Percentiles rank a stretch among this genome's conserved stretches.
phyloP scores from a whole-genome alignment of 495 filamentous ascomycete genomes.

The Aspergillus cavernicola region DNA sequence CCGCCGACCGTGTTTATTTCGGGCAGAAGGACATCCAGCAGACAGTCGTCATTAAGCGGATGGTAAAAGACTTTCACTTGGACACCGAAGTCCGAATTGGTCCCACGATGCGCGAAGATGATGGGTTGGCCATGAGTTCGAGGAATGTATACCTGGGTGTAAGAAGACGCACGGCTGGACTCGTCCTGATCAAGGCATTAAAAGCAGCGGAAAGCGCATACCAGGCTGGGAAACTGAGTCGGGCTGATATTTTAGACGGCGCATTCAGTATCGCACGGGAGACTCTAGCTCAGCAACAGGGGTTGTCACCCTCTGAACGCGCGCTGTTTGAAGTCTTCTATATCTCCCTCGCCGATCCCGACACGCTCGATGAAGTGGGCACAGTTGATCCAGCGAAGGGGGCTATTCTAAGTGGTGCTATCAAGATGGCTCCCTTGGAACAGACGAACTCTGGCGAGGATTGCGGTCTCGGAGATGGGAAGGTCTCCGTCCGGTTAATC shows the following conservation, averaged over 20 bases:
- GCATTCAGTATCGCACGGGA: slow-evolving; percentile 52
- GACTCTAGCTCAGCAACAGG: slow-evolving; percentile 57
- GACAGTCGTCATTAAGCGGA: slow-evolving; percentile 78
- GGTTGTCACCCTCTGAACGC: slow-evolving; percentile 56
- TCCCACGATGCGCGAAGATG: slow-evolving; percentile 68
- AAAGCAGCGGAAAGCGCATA: slow-evolving; percentile 68
- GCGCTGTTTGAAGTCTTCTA: slow-evolving; percentile 84
- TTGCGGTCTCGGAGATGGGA: slow-evolving; percentile 62
- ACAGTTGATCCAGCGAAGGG: slow-evolving; percentile 63
- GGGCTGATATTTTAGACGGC: slow-evolving; percentile 64
- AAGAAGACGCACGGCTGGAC: slow-evolving; percentile 65
- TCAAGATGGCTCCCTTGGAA: slow-evolving; percentile 85
- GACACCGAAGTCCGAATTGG: slow-evolving; percentile 70
- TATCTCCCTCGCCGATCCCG: slow-evolving; percentile 78
- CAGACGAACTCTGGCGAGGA: slow-evolving; percentile 64
- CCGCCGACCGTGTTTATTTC: slow-evolving; percentile 88
- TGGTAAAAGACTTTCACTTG: slow-evolving; percentile 88
- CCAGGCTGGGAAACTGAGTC: slow-evolving; percentile 47
- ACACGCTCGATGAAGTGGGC: slow-evolving; percentile 72
- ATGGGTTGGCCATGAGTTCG: slow-evolving; percentile 91
- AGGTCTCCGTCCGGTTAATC: slow-evolving; percentile 78
- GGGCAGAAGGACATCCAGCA: slow-evolving; percentile 98
- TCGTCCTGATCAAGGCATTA: slow-evolving; percentile 65
- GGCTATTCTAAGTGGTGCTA: slow-evolving; percentile 80
- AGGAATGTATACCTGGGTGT: slow-evolving; percentile 89